Base-by-base conservation (phyloP, 805 yeast genomes). In the Barnettozyma populi region DNA sequence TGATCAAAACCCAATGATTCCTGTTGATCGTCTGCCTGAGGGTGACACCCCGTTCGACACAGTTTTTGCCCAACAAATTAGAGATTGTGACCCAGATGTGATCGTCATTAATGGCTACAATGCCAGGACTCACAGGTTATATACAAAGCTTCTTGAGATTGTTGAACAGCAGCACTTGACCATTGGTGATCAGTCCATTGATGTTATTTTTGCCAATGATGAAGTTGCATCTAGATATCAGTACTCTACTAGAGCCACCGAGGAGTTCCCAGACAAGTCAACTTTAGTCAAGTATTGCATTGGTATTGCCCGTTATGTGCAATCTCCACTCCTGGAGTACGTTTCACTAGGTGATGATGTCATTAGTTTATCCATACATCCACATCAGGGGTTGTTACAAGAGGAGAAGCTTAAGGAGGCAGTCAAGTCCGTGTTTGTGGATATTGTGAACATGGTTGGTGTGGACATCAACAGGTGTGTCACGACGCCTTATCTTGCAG, bases 201-300 rank as follows among this genome's bases (percentile, higher is more conserved):
- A 80, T 36, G 78, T 89, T 4, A 69, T 90, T 14, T 92, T 89
- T 81, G 95, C 86, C 38, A 86, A 84, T 56, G 97, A 92, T 64
- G 98, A 94, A 64, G 88, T 95, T 27, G 97, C 98, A 1, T 74
- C 95, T 47, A 76, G 94, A 51, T 94, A 76, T 64, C 95, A 90
- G 62, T 80, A 82, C 60, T 87, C 97, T 0, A 75, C 72, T 35
- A 75, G 88, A 48, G 95, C 96, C 0, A 70, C 68, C 6, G 72
- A 74, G 41, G 98, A 94, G 64, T 86, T 86, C 61, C 82, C 96
- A 9, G 96, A 87, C 61, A 85, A 86, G 53, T 82, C 97, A 1
- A 75, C 86, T 2, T 74, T 90, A 51, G 83, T 83, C 11, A 80
- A 86, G 58, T 94, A 92, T 68, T 84, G 94, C 66, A 81, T 90